These are phyloP conservation scores for Geoglossum glabrum DNA, from an alignment of 495 filamentous ascomycete genomes.

Conservation along the genomic window DNA sequence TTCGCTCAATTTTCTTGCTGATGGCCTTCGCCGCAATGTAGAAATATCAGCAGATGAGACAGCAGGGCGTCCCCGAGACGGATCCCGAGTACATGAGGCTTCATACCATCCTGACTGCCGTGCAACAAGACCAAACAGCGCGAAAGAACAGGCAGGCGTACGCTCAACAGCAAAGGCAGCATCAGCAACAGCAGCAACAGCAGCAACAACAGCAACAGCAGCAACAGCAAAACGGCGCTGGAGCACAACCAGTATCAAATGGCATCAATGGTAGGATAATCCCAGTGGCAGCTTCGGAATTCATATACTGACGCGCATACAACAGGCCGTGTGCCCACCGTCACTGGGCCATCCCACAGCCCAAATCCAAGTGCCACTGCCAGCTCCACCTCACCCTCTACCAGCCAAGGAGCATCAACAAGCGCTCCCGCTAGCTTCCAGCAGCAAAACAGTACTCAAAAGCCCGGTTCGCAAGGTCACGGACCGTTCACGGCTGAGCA, in stretches of 20 bases:
- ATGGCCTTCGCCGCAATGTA: constrained; percentile 15
- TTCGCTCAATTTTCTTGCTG: not conserved
- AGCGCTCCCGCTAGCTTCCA: constrained; percentile 15
- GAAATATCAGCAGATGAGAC: constrained; percentile 70
- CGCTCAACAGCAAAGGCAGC: constrained; percentile 24
- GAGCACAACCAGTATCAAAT: constrained; percentile 14
- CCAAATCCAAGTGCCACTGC: constrained; percentile 2
- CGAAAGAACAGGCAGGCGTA: constrained; percentile 25
- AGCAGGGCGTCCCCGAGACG: constrained; percentile 45
- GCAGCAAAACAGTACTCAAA: constrained; percentile 7
- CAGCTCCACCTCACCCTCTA: constrained; percentile 11
- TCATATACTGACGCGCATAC: not conserved
- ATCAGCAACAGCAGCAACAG: constrained; percentile 29
- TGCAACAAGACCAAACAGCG: constrained; percentile 34
- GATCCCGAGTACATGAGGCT: constrained; percentile 68
- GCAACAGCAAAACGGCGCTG: constrained; percentile 21
- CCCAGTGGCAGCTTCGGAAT: constrained; percentile 20
- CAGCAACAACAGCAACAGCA: constrained; percentile 13
- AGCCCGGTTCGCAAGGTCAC: constrained; percentile 20
- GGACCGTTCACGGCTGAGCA: constrained; percentile 50
- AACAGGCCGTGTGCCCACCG: not conserved
- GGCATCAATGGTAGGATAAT: constrained; percentile 19
- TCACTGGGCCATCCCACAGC: not conserved
- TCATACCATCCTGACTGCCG: constrained; percentile 39
- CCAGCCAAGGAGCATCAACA: constrained; percentile 23